Evolutionary conservation across 2,329 filamentous ascomycete genomes (phyloP).

Genomic region (Grosmannia clavigera): DNA sequence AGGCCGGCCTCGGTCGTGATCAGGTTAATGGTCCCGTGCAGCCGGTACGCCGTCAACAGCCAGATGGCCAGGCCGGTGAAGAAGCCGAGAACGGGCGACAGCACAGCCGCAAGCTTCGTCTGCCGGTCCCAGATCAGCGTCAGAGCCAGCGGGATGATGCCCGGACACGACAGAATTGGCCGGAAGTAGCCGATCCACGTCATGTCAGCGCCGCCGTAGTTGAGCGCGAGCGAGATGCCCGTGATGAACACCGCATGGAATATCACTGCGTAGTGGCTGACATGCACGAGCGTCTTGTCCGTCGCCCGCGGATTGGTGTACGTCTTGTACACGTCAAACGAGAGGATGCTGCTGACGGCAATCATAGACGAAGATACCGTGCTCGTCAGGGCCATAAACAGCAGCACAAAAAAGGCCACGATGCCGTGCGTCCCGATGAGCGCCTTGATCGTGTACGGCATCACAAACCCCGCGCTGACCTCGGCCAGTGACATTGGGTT

Average conservation of each 20-base stretch:
- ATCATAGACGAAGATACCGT: conserved; percentile 31
- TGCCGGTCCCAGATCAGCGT: conserved; percentile 25
- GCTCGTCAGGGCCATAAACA: conserved; percentile 35
- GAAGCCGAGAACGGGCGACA: conserved; percentile 22
- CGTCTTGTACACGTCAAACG: conserved; percentile 26
- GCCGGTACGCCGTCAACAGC: conserved; percentile 22
- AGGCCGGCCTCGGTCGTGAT: conserved; percentile 23
- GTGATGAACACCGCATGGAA: conserved; percentile 22
- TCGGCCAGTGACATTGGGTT: conserved; percentile 16
- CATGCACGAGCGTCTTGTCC: conserved; percentile 15
- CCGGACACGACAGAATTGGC: conserved; percentile 16
- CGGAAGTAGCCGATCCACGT: conserved; percentile 24
- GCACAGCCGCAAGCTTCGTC: conserved; percentile 23
- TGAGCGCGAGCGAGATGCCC: conserved; percentile 21
- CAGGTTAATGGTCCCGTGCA: conserved; percentile 21
- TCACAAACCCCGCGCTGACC: conserved; percentile 19
- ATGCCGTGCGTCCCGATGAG: conserved; percentile 23
- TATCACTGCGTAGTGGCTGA: conserved; percentile 22
- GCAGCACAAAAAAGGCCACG: conserved; percentile 23
- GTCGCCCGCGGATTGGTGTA: conserved; percentile 20
- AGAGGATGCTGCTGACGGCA: conserved; percentile 23
- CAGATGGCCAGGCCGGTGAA: conserved; percentile 22
- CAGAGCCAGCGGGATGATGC: conserved; percentile 23
- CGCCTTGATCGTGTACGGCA: conserved; percentile 20
- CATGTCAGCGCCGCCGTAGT: conserved; percentile 23